Percentiles rank a stretch among this genome's conserved stretches.
phyloP scores from a whole-genome alignment of 1,284 basidiomycete genomes.

The Bjerkandera adusta region DNA sequence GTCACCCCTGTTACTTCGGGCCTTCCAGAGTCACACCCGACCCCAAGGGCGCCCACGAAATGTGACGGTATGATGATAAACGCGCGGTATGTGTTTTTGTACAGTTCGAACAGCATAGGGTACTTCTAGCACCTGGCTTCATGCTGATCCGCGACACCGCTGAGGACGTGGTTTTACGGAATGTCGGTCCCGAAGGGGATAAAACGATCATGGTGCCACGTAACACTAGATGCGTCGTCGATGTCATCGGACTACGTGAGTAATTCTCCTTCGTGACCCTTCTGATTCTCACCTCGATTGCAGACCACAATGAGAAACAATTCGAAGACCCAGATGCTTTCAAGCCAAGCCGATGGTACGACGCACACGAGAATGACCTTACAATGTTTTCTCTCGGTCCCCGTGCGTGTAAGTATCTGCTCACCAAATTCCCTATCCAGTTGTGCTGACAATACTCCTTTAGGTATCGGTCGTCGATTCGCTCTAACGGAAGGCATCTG shows the following conservation, averaged over 20 bases:
- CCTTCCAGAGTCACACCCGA: no score
- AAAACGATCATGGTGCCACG: not conserved
- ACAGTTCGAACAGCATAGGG: no score
- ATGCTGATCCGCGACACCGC: not conserved
- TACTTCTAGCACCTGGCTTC: not conserved
- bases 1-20: no score
- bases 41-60: no score
- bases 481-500: constrained; percentile 4
- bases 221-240: not conserved
- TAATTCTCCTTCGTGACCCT: not conserved
- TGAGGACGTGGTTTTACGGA: not conserved
- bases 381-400: constrained; percentile 6
- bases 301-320: not conserved
- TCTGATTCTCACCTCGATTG: not conserved
- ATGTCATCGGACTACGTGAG: not conserved
- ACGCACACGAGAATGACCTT: constrained; percentile 6
- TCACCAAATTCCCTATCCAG: not conserved
- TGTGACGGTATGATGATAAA: no score
- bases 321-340: constrained; percentile 4
- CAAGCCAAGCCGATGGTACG: constrained; percentile 3
- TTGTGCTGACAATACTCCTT: not conserved
- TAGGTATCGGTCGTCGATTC: constrained; percentile 5
- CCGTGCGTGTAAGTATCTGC: constrained; percentile 3
- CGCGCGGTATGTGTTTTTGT: no score
- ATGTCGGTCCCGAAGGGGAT: not conserved